Percentiles rank a stretch among this genome's conserved stretches.
Evolutionary conservation across 2,329 filamentous ascomycete genomes (phyloP).

Genomic region (Ascochyta rabiei): DNA sequence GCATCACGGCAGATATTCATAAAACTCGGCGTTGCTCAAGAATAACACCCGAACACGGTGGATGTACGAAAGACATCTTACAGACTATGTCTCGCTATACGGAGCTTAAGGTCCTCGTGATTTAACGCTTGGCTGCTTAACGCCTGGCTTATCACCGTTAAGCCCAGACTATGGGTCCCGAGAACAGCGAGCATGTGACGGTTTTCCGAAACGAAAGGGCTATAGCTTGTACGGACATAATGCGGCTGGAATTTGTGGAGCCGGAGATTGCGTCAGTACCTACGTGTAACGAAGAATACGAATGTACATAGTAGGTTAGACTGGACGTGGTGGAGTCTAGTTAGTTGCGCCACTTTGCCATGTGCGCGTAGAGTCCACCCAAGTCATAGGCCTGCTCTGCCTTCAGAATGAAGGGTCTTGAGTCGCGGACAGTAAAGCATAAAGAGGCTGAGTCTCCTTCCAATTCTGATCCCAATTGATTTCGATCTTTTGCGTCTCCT

Average conservation of each 20-base stretch:
- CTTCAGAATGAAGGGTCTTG: too few species aligned
- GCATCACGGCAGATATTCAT: background rate
- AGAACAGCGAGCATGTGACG: background rate
- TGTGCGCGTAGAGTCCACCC: too few species aligned
- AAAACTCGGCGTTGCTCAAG: background rate
- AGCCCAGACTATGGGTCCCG: background rate
- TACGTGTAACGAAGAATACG: background rate
- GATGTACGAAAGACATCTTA: background rate
- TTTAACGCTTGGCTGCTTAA: background rate
- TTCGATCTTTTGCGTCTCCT: too few species aligned
- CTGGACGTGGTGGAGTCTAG: background rate
- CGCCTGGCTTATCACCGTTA: background rate
- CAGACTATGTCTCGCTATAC: background rate
- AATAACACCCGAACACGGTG: background rate
- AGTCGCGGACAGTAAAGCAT: too few species aligned
- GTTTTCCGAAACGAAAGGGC: background rate
- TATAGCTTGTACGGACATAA: slow-evolving; percentile 3
- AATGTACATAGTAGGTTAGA: slow-evolving; percentile 13
- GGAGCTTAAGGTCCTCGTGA: background rate
- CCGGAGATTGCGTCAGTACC: slow-evolving; percentile 1
- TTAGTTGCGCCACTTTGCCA: background rate
- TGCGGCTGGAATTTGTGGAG: slow-evolving; percentile 1
- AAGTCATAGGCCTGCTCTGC: too few species aligned
- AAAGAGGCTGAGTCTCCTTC: too few species aligned
- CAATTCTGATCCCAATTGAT: too few species aligned